These are phyloP conservation scores for Macrophomina pseudophaseolina DNA, from an alignment of 2,329 filamentous ascomycete species.

Conservation along the genomic window DNA sequence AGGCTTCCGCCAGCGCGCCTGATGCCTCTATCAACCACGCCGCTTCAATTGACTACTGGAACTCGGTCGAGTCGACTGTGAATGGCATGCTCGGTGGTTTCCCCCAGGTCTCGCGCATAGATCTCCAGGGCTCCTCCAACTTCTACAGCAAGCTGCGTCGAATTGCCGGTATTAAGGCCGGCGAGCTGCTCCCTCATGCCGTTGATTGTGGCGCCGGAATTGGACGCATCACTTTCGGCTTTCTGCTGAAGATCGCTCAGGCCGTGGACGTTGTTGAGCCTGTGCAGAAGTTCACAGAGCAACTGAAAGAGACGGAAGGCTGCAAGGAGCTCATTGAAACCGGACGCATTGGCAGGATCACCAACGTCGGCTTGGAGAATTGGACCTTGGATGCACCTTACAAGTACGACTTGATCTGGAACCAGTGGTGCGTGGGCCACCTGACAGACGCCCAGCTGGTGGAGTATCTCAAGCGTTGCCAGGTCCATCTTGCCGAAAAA, in stretches of 20 bases:
- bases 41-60: slow-evolving; percentile 58
- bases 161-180: slow-evolving; percentile 29
- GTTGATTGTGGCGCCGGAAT: slow-evolving; percentile 73
- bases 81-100: slow-evolving; percentile 82
- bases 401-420: slow-evolving; percentile 83
- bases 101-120: slow-evolving; percentile 70
- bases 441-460: slow-evolving; percentile 76
- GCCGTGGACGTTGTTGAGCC: slow-evolving; percentile 86
- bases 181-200: slow-evolving; percentile 42
- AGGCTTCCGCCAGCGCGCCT: slow-evolving; percentile 32
- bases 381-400: slow-evolving; percentile 58
- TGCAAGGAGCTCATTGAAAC: slow-evolving; percentile 42
- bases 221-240: slow-evolving; percentile 78
- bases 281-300: slow-evolving; percentile 76
- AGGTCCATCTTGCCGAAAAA: slow-evolving; percentile 33
- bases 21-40: slow-evolving; percentile 53
- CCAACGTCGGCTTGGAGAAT: slow-evolving; percentile 74
- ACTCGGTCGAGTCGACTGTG: slow-evolving; percentile 57
- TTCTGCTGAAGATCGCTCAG: slow-evolving; percentile 73
- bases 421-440: slow-evolving; percentile 88
- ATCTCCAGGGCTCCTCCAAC: slow-evolving; percentile 71
- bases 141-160: slow-evolving; percentile 71
- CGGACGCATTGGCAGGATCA: slow-evolving; percentile 66
- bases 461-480: slow-evolving; percentile 67
- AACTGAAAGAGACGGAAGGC: slow-evolving; percentile 51